phyloP scores from a whole-genome alignment of 257 asterid species.

The Scutellaria baicalensis region DNA sequence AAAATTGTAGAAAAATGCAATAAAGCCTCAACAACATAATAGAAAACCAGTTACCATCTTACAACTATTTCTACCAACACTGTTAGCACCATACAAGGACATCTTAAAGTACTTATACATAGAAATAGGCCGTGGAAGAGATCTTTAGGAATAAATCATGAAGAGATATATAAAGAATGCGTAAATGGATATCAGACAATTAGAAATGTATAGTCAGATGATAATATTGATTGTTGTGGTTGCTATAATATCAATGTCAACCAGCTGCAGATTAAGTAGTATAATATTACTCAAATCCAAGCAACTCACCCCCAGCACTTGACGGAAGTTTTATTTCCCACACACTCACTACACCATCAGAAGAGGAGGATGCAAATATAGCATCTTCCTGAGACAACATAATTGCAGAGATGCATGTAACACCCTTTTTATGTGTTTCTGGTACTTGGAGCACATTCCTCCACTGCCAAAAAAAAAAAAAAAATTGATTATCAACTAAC shows the following conservation, averaged over 20 bases:
- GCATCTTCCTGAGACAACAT: conserved; percentile 59
- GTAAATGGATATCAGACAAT: background rate
- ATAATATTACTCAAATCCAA: background rate
- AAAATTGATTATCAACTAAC: conserved; percentile 4
- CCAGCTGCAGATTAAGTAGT: background rate
- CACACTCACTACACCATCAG: conserved; percentile 71
- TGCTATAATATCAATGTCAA: background rate
- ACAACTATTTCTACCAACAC: background rate
- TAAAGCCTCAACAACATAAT: background rate
- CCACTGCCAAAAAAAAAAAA: conserved; percentile 48
- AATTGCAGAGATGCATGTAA: conserved; percentile 74
- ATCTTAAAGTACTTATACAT: background rate
- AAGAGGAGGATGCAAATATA: conserved; percentile 82
- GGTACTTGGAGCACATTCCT: conserved; percentile 65
- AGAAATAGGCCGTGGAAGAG: background rate
- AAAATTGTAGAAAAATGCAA: background rate
- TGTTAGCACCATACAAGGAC: background rate
- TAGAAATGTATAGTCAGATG: background rate
- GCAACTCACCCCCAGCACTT: conserved; percentile 49
- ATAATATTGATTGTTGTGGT: background rate
- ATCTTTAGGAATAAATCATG: background rate
- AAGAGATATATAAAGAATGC: background rate
- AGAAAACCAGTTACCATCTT: background rate
- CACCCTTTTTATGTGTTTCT: conserved; percentile 81
- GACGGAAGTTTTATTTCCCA: conserved; percentile 69